These are phyloP conservation scores for Climacium dendroides DNA, from an alignment of 225 moss, liverwort and hornwort genomes.

Conservation along the genomic window DNA sequence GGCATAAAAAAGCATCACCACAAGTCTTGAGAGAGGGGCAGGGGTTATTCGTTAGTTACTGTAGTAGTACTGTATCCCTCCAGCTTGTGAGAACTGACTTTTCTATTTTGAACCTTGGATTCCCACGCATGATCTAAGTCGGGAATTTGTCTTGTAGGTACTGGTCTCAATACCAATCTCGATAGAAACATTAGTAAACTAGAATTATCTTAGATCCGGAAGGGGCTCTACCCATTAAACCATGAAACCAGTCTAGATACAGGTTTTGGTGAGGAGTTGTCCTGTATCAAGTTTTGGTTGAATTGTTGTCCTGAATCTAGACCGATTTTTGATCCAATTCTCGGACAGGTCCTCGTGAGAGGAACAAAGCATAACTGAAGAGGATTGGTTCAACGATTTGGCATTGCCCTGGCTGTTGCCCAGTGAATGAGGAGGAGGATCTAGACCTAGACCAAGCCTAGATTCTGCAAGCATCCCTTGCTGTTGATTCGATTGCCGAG, in stretches of 20 bases:
- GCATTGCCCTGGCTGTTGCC: not conserved
- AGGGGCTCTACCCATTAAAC: not conserved
- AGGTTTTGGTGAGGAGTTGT: not conserved
- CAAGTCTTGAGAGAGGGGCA: not conserved
- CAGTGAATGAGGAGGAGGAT: not conserved
- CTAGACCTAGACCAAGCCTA: not conserved
- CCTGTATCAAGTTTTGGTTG: not conserved
- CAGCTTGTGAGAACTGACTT: not conserved
- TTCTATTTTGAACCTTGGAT: not conserved
- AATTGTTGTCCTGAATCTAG: not conserved
- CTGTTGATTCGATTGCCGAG: not conserved
- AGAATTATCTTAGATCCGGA: not conserved
- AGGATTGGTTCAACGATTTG: not conserved
- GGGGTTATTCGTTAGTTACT: not conserved
- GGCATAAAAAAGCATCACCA: not conserved
- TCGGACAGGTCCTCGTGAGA: not conserved
- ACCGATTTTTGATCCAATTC: not conserved
- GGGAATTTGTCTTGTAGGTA: not conserved
- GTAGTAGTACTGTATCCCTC: not conserved
- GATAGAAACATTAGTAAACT: not conserved
- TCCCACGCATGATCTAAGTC: not conserved
- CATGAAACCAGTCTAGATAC: not conserved
- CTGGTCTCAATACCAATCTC: not conserved
- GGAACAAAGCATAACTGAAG: not conserved
- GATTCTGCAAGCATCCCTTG: not conserved